Percentiles rank a stretch among this genome's conserved stretches.
Evolutionary conservation across 495 filamentous ascomycete species (phyloP).

Genomic region (Neurospora sp.): DNA sequence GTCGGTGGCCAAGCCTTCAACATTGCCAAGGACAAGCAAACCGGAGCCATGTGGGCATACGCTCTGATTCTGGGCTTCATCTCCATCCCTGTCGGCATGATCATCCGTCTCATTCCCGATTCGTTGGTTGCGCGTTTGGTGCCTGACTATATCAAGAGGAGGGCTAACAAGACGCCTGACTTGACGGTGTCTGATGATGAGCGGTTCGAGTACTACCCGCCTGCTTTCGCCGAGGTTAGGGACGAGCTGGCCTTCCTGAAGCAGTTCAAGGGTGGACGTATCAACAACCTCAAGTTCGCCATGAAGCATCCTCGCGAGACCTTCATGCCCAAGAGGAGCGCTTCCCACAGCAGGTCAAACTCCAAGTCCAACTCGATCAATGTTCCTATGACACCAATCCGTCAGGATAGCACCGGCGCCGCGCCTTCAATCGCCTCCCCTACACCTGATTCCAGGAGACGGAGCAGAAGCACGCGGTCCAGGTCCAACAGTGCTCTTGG

Average conservation of each 20-base stretch:
- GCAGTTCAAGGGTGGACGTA: conserved; percentile 79
- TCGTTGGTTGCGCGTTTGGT: conserved; percentile 53
- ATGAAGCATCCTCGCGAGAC: conserved; percentile 68
- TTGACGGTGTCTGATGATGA: conserved; percentile 63
- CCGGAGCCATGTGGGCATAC: conserved; percentile 62
- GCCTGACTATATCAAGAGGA: conserved; percentile 58
- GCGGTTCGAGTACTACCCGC: conserved; percentile 56
- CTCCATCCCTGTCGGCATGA: conserved; percentile 64
- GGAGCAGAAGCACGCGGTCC: conserved; percentile 59
- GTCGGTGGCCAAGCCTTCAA: conserved; percentile 65
- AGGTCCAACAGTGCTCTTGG: conserved; percentile 81
- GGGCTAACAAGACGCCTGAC: conserved; percentile 37
- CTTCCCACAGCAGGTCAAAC: conserved; percentile 48
- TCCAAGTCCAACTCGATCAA: conserved; percentile 56
- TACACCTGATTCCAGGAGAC: conserved; percentile 64
- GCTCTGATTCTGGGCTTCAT: conserved; percentile 60
- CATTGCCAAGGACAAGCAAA: conserved; percentile 47
- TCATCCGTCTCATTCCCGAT: conserved; percentile 52
- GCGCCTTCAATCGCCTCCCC: conserved; percentile 35
- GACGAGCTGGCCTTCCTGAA: conserved; percentile 83
- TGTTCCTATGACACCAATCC: conserved; percentile 55
- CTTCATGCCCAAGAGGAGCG: conserved; percentile 60
- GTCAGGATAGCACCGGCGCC: conserved; percentile 41
- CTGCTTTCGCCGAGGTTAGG: conserved; percentile 62
- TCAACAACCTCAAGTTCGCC: conserved; percentile 78